Evolutionary conservation across 2,329 filamentous ascomycete species (phyloP).

Genomic region (Fusarium pininemorale): DNA sequence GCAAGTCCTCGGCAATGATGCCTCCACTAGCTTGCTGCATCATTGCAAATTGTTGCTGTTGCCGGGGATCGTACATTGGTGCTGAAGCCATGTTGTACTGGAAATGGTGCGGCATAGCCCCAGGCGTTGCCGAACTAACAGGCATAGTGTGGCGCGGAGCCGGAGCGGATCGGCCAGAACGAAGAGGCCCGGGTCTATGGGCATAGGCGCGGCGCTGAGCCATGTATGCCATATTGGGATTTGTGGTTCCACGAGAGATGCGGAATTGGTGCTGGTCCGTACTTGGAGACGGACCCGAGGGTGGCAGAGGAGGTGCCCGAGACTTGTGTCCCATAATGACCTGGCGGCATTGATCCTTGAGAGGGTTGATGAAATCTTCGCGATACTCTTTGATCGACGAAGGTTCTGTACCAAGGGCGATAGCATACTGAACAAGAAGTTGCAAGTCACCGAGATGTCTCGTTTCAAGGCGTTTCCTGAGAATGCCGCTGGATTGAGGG

Average conservation of each 20-base stretch:
- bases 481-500: constrained; percentile 52
- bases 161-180: constrained; percentile 45
- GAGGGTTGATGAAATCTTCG: constrained; percentile 48
- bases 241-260: constrained; percentile 48
- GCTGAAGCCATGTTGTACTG: constrained; percentile 36
- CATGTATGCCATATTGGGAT: constrained; percentile 49
- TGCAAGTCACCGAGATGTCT: constrained; percentile 54
- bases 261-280: constrained; percentile 49
- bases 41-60: constrained; percentile 45
- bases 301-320: constrained; percentile 33
- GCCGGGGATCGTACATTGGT: constrained; percentile 43
- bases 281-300: constrained; percentile 40
- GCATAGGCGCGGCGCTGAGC: constrained; percentile 49
- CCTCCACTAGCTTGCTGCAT: constrained; percentile 43
- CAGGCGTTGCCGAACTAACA: constrained; percentile 16
- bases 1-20: constrained; percentile 51
- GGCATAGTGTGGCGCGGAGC: constrained; percentile 41
- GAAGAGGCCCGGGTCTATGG: constrained; percentile 41
- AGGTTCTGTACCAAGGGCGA: constrained; percentile 50
- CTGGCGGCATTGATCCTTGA: constrained; percentile 49
- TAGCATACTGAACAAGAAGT: constrained; percentile 51
- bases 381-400: constrained; percentile 42
- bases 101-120: constrained; percentile 37
- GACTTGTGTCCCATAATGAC: constrained; percentile 49
- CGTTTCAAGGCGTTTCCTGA: constrained; percentile 57